Evolutionary conservation across 2,329 filamentous ascomycete genomes (phyloP), one percentile per base, ranked within the genome.

Genomic region (Ambrosiella cleistominuta): DNA sequence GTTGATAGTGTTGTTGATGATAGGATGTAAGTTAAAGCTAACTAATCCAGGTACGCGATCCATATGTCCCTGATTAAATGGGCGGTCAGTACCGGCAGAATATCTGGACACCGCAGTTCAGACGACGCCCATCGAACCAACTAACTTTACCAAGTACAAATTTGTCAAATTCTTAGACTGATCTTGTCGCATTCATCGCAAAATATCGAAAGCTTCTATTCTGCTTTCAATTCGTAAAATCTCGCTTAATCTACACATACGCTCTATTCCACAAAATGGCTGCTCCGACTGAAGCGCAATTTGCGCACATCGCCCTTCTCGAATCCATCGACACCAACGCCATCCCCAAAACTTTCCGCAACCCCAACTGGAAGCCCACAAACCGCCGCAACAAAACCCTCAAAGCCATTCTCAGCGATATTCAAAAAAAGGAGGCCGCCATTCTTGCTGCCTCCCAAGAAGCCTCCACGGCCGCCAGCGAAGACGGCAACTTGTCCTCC

Each of bases 311-410:
- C 69, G 79, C 81, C 64, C 84, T 97, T 61, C 83, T 98, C 64
- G 88, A 96, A 71, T 75, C 86, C 68, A 86, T 97, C 66, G 93
- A 98, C 75, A 88, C 96, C 66, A 85, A 93, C 69, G 80, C 82
- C 61, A 81, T 87, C 67, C 82, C 82, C 65, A 95, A 94, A 72
- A 85, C 82, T 66, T 98, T 96, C 76, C 90, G 91, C 70, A 95
- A 89, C 68, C 76, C 85, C 2, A 74, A 81, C 68, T 98, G 93
- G 93, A 89, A 87, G 67, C 88, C 93, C 13, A 88, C 91, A 63
- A 85, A 90, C 70, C 89, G 93, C 56, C 88, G 93, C 70, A 98
- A 98, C 80, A 98, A 98, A 76, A 97, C 95, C 70, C 84, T 97
- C 71, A 97, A 97, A 71, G 88, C 95, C 65, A 93, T 98, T 62